Evolutionary conservation across 257 asterid species (phyloP), one percentile per base, ranked within the genome.

Genomic region (Coffea canephora): DNA sequence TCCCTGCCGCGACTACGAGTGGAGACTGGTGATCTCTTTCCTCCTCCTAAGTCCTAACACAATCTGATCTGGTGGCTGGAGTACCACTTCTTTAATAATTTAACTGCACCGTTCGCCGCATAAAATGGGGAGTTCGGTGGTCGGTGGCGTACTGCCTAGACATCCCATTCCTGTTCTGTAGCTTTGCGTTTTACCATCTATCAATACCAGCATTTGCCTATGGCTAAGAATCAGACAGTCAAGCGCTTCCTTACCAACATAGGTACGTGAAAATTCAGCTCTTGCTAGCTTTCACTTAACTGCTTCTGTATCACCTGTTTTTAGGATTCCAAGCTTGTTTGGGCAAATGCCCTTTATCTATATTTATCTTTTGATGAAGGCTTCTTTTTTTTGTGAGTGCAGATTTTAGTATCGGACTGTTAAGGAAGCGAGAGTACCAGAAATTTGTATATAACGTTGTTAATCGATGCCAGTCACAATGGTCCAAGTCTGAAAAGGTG

Each of bases 401-500:
- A 95, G 98, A 86, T 84, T 79, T 88, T 62, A 80, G 87, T 31
- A 55, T 84, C 69, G 78, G 85, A 36, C 81, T 87, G 66, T 75
- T 85, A 70, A 84, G 81, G 85, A 87, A 84, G 65, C 89, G 80
- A 27, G 90, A 74, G 0, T 85, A 69, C 79, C 82, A 81, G 57
- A 87, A 78, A 54, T 77, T 77, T 54, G 70, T 89, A 48, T 81
- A 77, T 82, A 77, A 81, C 69, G 61, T 90, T 78, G 76, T 87
- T 19, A 88, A 79, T 57, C 90, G 98, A 82, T 88, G 79, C 80
- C 85, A 79, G 48, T 85, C 87, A 31, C 87, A 84, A 80, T 87
- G 91, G 88, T 90, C 97, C 81, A 88, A 89, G 81, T 82, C 89
- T n/a, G 89, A 80, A 39, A 85, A 76, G 67, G 69, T 27, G 15